Base-by-base conservation (phyloP, 2,329 filamentous ascomycete genomes). In the Nannizziopsis arthrosporioides region DNA sequence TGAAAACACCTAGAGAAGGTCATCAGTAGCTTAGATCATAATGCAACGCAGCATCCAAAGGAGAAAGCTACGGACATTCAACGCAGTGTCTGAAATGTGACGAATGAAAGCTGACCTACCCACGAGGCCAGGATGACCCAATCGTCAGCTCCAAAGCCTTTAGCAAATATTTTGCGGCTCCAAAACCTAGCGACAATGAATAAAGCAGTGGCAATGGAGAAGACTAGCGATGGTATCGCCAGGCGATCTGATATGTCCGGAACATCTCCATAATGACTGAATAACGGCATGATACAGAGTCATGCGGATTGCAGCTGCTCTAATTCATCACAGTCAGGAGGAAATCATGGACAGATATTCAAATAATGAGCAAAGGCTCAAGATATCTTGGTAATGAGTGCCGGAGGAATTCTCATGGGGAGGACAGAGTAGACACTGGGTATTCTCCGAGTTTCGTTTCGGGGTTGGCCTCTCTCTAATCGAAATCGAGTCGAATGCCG, bases 121-220 rank as follows among this genome's bases (percentile, higher is more conserved):
- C 51, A 31, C 9, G 61, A 55, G 2, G 54, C 38, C 30, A 61
- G 45, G 36, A 62, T 63, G 14, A 53, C 53, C 42, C 55, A 52
- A 48, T 63, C 61, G 47, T 63, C 61, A 17, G 44, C 47, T 22
- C 57, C 60, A 11, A 58, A 42, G 8, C 34, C 35, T 14, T 53
- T 51, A 7, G 52, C 51, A 43, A 54, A 55, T 27, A 47, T 45
- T 30, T 43, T 36, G 27, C 54, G 54, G 34, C 49, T 54, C 27
- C 48, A 38, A 37, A 58, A 45, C 36, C 55, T 52, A 17, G 49
- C 44, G 17, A 54, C 43, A 31, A 56, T 51, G 36, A 56, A 51
- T 11, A 58, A 36, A 12, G 55, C 55, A 14, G 55, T 57, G 12
- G 56, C 31, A 19, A 57, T 54, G 3, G 51, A 47, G 41, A 56